These are phyloP conservation scores for Colletotrichum nymphaeae DNA, from an alignment of 2,329 filamentous ascomycete species.

Conservation along the genomic window DNA sequence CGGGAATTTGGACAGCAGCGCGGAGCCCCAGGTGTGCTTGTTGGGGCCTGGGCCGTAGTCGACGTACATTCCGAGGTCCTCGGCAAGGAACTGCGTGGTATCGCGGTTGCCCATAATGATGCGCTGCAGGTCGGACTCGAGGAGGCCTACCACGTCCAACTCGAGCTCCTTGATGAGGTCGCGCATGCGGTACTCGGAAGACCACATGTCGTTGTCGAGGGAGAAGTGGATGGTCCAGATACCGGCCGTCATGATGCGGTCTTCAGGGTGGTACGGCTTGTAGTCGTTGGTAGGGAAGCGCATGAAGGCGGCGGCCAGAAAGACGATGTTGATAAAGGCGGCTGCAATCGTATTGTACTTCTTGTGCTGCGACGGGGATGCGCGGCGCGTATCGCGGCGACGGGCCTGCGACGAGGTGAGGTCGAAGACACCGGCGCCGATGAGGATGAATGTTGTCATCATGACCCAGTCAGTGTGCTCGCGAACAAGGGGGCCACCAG, in stretches of 20 bases:
- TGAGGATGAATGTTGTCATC: conserved; percentile 83
- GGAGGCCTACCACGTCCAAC: conserved; percentile 93
- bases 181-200: conserved; percentile 92
- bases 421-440: conserved; percentile 88
- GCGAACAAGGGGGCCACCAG: conserved; percentile 89
- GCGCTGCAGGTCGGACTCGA: conserved; percentile 93
- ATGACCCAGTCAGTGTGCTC: conserved; percentile 98
- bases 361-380: conserved; percentile 55
- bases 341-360: conserved; percentile 70
- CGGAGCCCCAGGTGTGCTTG: conserved; percentile 98
- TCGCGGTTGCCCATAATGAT: conserved; percentile 99
- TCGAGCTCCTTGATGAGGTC: conserved; percentile 94
- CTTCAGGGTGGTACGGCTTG: conserved; percentile 86
- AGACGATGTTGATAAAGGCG: conserved; percentile 81
- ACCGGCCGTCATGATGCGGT: conserved; percentile 89
- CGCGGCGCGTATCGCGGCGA: conserved; percentile 50
- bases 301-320: conserved; percentile 83
- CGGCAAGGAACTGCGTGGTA: conserved; percentile 92
- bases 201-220: conserved; percentile 99
- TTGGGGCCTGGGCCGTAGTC: conserved; percentile 97
- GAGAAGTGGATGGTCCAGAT: conserved; percentile 99
- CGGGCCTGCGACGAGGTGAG: conserved; percentile 64
- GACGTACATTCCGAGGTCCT: conserved; percentile 98
- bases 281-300: conserved; percentile 96
- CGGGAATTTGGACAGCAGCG: conserved; percentile 94